Evolutionary conservation across 1,284 basidiomycete genomes (phyloP).

Genomic region (Ustilago sp.): DNA sequence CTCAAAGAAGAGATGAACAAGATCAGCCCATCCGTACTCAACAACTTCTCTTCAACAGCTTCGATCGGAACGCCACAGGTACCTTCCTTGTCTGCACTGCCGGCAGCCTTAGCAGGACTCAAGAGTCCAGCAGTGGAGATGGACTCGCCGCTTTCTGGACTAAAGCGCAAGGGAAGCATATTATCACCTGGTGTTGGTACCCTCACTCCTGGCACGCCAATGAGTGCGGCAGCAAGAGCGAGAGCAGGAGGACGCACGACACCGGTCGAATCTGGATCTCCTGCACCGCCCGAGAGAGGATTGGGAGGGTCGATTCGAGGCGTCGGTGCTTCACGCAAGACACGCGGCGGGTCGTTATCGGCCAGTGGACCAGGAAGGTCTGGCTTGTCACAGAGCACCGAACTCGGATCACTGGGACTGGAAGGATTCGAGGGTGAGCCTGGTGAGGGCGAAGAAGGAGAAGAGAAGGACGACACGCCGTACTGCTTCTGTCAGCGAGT

Average conservation of each 20-base stretch:
- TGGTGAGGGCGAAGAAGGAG: conserved; percentile 53
- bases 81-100: conserved; percentile 41
- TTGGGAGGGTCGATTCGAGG: conserved; percentile 38
- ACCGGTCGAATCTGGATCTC: conserved; percentile 46
- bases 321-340: conserved; percentile 30
- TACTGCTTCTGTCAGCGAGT: conserved; percentile 69
- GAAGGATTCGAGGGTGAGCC: conserved; percentile 46
- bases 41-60: conserved; percentile 44
- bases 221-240: conserved; percentile 38
- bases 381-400: conserved; percentile 39
- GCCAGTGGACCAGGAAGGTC: conserved; percentile 39
- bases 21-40: conserved; percentile 61
- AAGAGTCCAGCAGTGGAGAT: conserved; percentile 51
- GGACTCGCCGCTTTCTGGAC: conserved; percentile 38
- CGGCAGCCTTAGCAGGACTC: conserved; percentile 43
- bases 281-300: conserved; percentile 44
- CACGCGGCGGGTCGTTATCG: conserved; percentile 40
- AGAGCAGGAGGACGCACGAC: conserved; percentile 47
- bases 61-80: conserved; percentile 44
- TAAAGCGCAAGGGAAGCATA: conserved; percentile 46
- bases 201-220: conserved; percentile 41
- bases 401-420: conserved; percentile 31
- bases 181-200: conserved; percentile 28
- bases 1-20: conserved; percentile 57
- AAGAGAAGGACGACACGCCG: conserved; percentile 63